Evolutionary conservation across 2,329 filamentous ascomycete species (phyloP), one percentile per base, ranked within the genome.

Genomic region (Meredithiella fracta): DNA sequence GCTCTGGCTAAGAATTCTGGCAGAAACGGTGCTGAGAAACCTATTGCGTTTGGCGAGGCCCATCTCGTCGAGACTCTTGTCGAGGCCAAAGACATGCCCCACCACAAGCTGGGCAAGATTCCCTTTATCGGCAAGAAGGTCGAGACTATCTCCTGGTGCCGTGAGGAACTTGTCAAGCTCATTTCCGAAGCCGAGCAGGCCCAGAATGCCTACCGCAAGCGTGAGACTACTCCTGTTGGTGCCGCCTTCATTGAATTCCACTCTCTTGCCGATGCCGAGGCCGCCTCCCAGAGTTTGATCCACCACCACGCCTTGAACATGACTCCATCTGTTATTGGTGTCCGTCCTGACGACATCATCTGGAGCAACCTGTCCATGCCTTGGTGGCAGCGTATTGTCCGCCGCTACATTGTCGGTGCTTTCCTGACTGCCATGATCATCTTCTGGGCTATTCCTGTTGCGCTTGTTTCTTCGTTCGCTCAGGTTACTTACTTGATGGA

Each of bases 221-320:
- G 85, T 53, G 76, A 85, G 40, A 79, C 74, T 49, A 77, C 80
- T 59, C 77, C 80, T 60, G 72, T 88, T 31, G 80, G 83, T 14
- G 83, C 88, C 22, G 86, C 92, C 9, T 98, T 98, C 63, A 82
- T 98, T 61, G 90, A 97, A 66, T 98, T 97, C 64, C 75, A 79
- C 59, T 80, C 77, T 1, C 87, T 95, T 65, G 78, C 84, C 56
- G 85, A 86, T 56, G 92, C 92, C 14, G 90, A 98, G 68, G 76
- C 79, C 54, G 91, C 91, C 14, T 91, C 80, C 66, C 92, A 98
- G 67, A 82, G 85, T 23, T 75, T 97, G 7, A 82, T 89, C 2
- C 89, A 95, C 67, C 89, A 95, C 68, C 82, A 87, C 58, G 84
- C 86, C 34, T 72, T 94, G 38, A 87, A 91, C 65, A 90, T 98